A percentile compares a stretch with the other conserved stretches of the same genome.
These are phyloP conservation scores for Colletotrichum trifolii DNA, from an alignment of 2,329 filamentous ascomycete species.

Conservation along the genomic window DNA sequence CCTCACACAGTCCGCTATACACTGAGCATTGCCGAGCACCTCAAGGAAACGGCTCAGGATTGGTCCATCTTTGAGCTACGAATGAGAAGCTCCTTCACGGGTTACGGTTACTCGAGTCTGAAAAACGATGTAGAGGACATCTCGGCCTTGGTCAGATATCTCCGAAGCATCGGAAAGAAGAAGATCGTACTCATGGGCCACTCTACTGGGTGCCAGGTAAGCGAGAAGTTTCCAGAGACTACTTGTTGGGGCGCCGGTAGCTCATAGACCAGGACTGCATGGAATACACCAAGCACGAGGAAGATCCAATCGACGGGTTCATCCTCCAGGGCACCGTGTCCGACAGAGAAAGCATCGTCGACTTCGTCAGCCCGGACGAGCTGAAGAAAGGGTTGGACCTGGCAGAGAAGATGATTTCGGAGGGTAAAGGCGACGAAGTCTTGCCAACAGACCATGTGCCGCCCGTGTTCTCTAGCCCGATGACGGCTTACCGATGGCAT, in stretches of 20 bases:
- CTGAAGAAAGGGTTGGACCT: conserved; percentile 58
- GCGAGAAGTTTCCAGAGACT: conserved; percentile 4
- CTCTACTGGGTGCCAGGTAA: conserved; percentile 68
- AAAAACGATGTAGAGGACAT: conserved; percentile 65
- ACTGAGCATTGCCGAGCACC: conserved; percentile 55
- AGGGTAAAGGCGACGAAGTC: conserved; percentile 64
- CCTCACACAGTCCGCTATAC: conserved; percentile 73
- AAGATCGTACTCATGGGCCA: conserved; percentile 68
- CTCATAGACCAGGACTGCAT: conserved; percentile 61
- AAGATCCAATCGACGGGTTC: conserved; percentile 73
- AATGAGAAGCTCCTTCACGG: conserved; percentile 64
- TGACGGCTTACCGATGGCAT: conserved; percentile 65
- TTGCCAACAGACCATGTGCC: conserved; percentile 62
- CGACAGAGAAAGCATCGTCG: conserved; percentile 74
- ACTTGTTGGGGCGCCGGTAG: not conserved
- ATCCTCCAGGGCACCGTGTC: conserved; percentile 85
- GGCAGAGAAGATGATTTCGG: conserved; percentile 65
- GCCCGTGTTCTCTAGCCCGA: conserved; percentile 52
- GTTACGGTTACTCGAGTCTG: conserved; percentile 63
- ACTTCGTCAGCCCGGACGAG: conserved; percentile 54
- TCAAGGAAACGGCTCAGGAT: conserved; percentile 52
- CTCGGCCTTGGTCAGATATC: conserved; percentile 62
- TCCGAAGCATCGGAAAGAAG: conserved; percentile 60
- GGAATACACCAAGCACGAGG: conserved; percentile 60
- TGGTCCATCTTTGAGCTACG: conserved; percentile 69